phyloP scores from a whole-genome alignment of 257 asterid species.

The Vinca minor region DNA sequence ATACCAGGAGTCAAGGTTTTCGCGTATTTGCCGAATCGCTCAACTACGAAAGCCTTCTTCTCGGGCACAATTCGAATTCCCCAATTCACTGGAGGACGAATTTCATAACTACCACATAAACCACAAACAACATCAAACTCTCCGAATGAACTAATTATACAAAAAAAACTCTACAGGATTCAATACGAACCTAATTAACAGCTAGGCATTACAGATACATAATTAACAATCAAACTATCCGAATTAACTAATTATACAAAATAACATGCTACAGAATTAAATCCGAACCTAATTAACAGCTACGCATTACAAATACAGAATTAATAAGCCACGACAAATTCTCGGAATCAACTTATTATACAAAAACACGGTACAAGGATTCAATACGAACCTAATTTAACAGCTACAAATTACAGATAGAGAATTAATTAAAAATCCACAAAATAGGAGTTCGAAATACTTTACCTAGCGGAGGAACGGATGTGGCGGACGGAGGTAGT shows the following conservation, averaged over 20 bases:
- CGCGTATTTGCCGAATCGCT: conserved; percentile 70
- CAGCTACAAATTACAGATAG: not conserved
- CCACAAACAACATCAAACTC: not conserved
- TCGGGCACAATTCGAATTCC: conserved; percentile 85
- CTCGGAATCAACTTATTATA: too few relatives aligned
- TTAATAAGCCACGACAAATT: too few relatives aligned
- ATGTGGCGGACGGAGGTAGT: conserved; percentile 50
- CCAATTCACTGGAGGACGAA: conserved; percentile 62
- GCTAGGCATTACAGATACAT: too few relatives aligned
- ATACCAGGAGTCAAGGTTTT: conserved; percentile 82
- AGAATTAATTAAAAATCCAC: too few relatives aligned
- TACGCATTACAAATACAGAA: too few relatives aligned
- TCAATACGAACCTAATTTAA: not conserved
- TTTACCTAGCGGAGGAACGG: conserved; percentile 51
- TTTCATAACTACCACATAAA: conserved; percentile 36
- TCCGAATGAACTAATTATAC: not conserved
- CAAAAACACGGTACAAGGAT: not conserved
- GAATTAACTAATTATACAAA: too few relatives aligned
- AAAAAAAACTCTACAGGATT: too few relatives aligned
- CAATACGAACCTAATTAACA: too few relatives aligned
- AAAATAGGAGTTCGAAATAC: not conserved
- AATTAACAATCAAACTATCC: too few relatives aligned
- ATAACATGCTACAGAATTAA: too few relatives aligned
- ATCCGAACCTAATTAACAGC: too few relatives aligned
- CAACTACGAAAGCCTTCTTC: conserved; percentile 69